Evolutionary conservation across 2,329 filamentous ascomycete species (phyloP).

Genomic region (Phoma herbarum): DNA sequence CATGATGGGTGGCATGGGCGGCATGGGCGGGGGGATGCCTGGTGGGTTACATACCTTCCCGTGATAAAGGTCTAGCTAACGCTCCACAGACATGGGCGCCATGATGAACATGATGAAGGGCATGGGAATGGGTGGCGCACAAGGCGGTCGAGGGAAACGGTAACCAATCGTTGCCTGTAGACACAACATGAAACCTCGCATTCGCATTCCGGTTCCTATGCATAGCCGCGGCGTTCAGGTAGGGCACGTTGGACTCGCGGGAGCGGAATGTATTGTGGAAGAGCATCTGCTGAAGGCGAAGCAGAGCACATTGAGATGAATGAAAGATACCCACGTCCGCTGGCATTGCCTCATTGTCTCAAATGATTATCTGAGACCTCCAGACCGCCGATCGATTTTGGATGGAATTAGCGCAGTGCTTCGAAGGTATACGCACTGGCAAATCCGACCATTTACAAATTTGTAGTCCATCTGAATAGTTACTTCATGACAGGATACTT

Average conservation of each 20-base stretch:
- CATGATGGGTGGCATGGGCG: slow-evolving; percentile 66
- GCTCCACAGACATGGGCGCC: slow-evolving; percentile 36
- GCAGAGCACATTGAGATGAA: neutral
- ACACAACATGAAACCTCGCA: neutral
- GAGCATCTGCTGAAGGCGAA: neutral
- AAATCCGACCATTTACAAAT: too few species aligned
- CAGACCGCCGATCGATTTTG: too few species aligned
- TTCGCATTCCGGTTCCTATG: slow-evolving; percentile 24
- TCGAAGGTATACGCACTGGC: too few species aligned
- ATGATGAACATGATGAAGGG: slow-evolving; percentile 52
- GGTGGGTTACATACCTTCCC: slow-evolving; percentile 55
- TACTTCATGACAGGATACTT: too few species aligned
- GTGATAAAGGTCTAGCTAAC: neutral
- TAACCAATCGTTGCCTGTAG: slow-evolving; percentile 9
- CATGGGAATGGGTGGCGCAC: slow-evolving; percentile 38
- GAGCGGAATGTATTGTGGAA: neutral
- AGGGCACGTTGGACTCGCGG: neutral
- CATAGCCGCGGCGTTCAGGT: slow-evolving; percentile 44
- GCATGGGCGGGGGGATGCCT: slow-evolving; percentile 60
- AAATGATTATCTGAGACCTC: too few species aligned
- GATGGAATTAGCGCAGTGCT: too few species aligned
- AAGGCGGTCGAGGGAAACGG: slow-evolving; percentile 35
- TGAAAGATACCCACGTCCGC: slow-evolving; percentile 8
- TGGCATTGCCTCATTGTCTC: too few species aligned
- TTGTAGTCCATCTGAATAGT: too few species aligned